Percentiles rank a stretch among this genome's conserved stretches.
phyloP scores from a whole-genome alignment of 2,329 filamentous ascomycete genomes.

The Aureobasidium sp. region DNA sequence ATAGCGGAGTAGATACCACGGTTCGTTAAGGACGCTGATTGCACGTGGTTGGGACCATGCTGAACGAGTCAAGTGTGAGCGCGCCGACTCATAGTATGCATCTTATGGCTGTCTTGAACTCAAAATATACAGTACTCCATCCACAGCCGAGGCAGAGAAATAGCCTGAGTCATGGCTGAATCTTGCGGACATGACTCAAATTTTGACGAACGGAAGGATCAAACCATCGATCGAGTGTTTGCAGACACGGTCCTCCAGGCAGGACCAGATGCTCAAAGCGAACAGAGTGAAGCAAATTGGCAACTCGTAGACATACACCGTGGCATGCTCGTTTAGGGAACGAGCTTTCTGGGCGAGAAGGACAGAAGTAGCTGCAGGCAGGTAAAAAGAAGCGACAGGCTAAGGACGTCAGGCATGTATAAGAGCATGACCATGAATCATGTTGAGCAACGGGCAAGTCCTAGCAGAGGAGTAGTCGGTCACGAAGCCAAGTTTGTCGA shows the following conservation, averaged over 20 bases:
- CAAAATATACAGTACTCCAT: not conserved
- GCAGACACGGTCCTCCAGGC: not conserved
- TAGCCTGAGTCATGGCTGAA: slow-evolving; percentile 1
- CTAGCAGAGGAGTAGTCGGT: not conserved
- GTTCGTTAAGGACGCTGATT: not conserved
- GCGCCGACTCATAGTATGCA: not conserved
- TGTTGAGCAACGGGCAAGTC: not conserved
- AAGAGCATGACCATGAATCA: slow-evolving; percentile 1
- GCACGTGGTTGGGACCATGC: not conserved
- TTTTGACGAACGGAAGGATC: not conserved
- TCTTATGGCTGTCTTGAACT: not conserved
- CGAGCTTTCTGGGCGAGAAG: not conserved
- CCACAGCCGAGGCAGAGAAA: not conserved
- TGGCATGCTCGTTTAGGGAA: not conserved
- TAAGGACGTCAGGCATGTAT: not conserved
- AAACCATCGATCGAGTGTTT: not conserved
- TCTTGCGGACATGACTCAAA: slow-evolving; percentile 1
- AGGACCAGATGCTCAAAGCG: not conserved
- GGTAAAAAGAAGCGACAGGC: slow-evolving; percentile 1
- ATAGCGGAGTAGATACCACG: not conserved
- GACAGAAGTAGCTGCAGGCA: not conserved
- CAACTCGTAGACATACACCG: not conserved
- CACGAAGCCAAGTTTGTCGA: not conserved
- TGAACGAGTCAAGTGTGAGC: not conserved
- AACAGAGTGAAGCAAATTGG: not conserved